Evolutionary conservation across 257 asterid species (phyloP).

Genomic region (Solanum bulbocastanum): DNA sequence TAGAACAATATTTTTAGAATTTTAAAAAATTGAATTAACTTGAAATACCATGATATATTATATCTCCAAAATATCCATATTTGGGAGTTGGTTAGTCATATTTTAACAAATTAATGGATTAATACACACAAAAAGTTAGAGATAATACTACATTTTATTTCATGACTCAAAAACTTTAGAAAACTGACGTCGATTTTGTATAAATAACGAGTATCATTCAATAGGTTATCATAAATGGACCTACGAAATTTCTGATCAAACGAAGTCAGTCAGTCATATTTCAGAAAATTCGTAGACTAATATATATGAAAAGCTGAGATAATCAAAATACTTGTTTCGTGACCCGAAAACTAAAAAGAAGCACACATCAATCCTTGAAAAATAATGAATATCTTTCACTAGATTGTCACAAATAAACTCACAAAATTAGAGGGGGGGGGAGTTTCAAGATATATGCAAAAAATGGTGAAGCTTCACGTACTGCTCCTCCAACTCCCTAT

Average conservation of each 20-base stretch:
- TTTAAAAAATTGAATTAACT: no score
- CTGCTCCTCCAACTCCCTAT: neutral
- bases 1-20: neutral
- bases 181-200: accelerated
- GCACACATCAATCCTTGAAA: neutral
- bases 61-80: neutral
- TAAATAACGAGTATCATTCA: neutral
- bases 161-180: no score
- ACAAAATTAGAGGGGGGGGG: neutral
- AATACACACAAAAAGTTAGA: no score
- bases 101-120: no score
- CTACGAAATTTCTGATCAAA: neutral
- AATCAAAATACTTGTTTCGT: neutral
- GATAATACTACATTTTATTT: neutral
- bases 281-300: neutral
- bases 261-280: neutral
- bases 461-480: neutral
- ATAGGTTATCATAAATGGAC: neutral
- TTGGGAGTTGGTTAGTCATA: neutral
- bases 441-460: neutral
- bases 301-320: neutral
- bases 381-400: neutral
- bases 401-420: neutral
- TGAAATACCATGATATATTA: neutral
- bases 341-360: neutral